Conservation (phyloP, 176 grass and related monocot species). For the Bothriochloa decipiens region DNA sequence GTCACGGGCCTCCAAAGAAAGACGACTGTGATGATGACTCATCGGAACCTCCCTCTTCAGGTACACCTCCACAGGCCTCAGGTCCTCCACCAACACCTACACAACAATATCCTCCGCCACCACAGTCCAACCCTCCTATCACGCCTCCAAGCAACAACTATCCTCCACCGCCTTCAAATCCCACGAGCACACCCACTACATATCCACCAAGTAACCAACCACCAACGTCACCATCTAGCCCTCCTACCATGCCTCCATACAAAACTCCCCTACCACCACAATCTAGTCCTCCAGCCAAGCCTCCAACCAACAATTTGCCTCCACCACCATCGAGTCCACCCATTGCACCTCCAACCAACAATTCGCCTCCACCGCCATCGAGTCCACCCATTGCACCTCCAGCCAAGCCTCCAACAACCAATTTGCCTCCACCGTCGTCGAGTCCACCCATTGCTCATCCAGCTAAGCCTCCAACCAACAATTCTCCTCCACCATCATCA, state of each 20-base stretch:
- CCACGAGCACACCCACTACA: background rate
- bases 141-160: background rate
- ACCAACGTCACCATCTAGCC: background rate
- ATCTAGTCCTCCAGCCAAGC: background rate
- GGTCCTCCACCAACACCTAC: background rate
- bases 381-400: background rate
- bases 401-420: no score
- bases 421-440: background rate
- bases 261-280: background rate
- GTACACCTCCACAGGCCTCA: background rate
- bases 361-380: background rate
- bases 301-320: background rate
- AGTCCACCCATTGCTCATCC: background rate
- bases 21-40: background rate
- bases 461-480: background rate
- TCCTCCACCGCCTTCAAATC: background rate
- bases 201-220: background rate
- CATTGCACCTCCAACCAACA: background rate
- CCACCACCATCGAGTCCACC: background rate
- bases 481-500: background rate
- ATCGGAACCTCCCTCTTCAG: background rate
- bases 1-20: background rate
- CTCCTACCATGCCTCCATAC: background rate
- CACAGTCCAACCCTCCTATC: background rate
- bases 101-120: background rate